These are phyloP conservation scores for Hanseniaspora vineae DNA, from an alignment of 805 yeast genomes.

Conservation along the genomic window DNA sequence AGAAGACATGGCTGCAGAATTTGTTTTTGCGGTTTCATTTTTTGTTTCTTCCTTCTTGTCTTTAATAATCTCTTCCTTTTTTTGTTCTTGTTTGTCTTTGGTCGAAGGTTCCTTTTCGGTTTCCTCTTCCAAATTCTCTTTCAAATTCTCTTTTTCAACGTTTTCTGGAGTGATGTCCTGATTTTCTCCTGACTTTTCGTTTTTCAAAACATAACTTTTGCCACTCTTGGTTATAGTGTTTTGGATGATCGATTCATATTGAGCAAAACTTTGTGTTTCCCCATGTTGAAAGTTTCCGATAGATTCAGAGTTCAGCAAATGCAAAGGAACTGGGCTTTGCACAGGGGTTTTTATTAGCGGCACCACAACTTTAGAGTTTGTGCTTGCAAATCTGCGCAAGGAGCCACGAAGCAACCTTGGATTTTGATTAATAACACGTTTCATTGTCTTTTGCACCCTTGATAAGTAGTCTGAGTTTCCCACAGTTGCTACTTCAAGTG, in stretches of 20 bases:
- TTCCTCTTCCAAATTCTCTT: constrained; percentile 4
- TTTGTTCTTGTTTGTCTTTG: constrained; percentile 9
- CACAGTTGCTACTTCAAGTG: too few species aligned
- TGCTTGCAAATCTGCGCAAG: background rate
- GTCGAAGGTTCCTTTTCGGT: background rate
- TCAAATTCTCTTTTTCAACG: constrained; percentile 8
- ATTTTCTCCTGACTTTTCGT: constrained; percentile 4
- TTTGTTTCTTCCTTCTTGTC: constrained; percentile 10
- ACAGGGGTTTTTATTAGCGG: background rate
- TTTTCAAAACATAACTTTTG: background rate
- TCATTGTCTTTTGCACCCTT: background rate
- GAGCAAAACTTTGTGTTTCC: background rate
- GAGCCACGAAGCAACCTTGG: background rate
- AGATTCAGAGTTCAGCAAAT: background rate
- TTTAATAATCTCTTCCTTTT: constrained; percentile 6
- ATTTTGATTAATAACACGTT: background rate
- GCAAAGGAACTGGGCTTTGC: background rate
- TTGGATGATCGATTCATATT: background rate
- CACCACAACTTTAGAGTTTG: background rate
- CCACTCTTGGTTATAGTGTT: background rate
- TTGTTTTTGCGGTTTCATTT: constrained; percentile 5
- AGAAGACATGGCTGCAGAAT: background rate
- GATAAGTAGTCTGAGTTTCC: too few species aligned
- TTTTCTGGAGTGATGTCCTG: constrained; percentile 18
- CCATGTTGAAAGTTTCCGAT: too few species aligned